phyloP scores from a whole-genome alignment of 192 early-diverging fungal genomes.

The Diversispora eburnea region DNA sequence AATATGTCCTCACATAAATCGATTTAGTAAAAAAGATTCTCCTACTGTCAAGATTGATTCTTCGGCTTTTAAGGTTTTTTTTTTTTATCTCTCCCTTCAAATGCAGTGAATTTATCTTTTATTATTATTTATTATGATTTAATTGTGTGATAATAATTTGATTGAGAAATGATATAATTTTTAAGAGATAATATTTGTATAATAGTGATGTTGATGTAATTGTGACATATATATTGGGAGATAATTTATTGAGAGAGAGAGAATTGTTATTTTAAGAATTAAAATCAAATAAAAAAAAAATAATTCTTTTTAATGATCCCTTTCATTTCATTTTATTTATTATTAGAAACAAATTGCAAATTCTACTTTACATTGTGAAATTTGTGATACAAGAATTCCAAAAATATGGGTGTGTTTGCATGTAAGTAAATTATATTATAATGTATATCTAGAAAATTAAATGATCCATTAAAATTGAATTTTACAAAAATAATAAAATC shows the following conservation, averaged over 20 bases:
- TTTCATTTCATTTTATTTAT: neutral
- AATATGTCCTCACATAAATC: neutral
- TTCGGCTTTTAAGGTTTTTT: constrained; percentile 12
- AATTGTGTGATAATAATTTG: neutral
- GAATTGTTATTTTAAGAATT: too few relatives aligned
- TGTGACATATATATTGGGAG: too few relatives aligned
- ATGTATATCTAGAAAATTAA: neutral
- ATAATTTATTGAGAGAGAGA: too few relatives aligned
- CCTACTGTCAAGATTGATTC: constrained; percentile 7
- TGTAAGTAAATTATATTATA: constrained; percentile 19
- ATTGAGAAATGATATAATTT: too few relatives aligned
- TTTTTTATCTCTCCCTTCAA: neutral
- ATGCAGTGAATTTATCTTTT: neutral
- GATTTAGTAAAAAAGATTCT: neutral
- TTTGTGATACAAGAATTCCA: constrained; percentile 34
- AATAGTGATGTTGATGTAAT: too few relatives aligned
- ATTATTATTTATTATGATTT: neutral
- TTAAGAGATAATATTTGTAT: too few relatives aligned
- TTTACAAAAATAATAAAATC: neutral
- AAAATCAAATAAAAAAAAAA: too few relatives aligned
- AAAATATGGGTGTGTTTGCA: constrained; percentile 42
- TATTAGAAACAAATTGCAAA: constrained; percentile 11
- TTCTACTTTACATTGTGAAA: constrained; percentile 35
- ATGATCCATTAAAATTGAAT: neutral
- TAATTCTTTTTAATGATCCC: too few relatives aligned